Evolutionary conservation across 352 stramenopile genomes (phyloP), one percentile per base, ranked within the genome.

Genomic region (Phytophthora citrophthora): DNA sequence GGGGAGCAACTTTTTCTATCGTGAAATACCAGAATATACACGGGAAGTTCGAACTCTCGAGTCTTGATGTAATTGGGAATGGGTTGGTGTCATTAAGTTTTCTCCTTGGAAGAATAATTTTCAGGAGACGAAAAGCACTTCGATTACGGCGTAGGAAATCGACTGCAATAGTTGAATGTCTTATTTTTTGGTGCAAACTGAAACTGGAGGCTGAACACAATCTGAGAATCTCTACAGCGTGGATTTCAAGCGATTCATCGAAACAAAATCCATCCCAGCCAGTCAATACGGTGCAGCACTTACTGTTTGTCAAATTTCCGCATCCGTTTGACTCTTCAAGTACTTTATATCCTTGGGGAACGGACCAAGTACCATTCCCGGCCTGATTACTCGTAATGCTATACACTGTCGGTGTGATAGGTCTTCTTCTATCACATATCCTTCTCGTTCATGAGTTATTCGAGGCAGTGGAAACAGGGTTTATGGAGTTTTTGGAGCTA

Each of bases 11-110:
- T 13, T 66, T 70, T 20, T 40, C 48, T 4, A 26, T 72, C 6
- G 12, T 72, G 5, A 45, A 62, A 2, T 72, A 4, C 29, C 29
- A 34, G 29, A 34, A 34, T 34, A 34, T 34, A 0, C 36, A 49
- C 11, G 32, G 41, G 2, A 11, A 27, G 5, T 79, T 76, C 46
- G 26, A 68, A 0, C 43, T 75, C 16, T 50, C 58, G 0, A 50
- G 46, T 15, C 4, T 47, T 3, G 59, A 79, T 45, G 20, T 79
- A n/a, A 68, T 72, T 10, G 59, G 38, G 10, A 80, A 75, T 52
- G 52, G 55, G 9, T 12, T 77, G 15, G 27, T 72, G 10, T 72
- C 64, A 24, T 48, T 79, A 13, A 49, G 36, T 29, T 47, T 77
- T 36, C 39, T 70, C 2, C 20, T 77, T 7, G 16, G 48, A 5